Base-by-base conservation (phyloP, 352 stramenopile species). In the Globisporangium polare region DNA sequence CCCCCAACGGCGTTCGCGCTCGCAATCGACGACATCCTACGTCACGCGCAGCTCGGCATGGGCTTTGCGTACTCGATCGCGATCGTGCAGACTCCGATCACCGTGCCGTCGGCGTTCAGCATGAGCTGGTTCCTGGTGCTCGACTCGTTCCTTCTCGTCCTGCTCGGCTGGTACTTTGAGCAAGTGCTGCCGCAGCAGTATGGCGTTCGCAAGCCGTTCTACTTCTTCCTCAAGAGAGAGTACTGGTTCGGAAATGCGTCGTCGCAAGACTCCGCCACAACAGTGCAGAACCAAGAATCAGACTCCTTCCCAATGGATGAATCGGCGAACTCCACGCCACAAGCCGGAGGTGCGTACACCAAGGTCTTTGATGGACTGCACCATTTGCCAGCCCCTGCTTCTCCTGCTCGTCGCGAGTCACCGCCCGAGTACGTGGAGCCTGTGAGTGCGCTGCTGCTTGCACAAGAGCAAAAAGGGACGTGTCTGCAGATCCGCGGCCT, bases 101-200 rank as follows among this genome's bases (percentile, higher is more conserved):
- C 69, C 33, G 75, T 84, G 0, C 73, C 78, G 2, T 80, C 69
- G 7, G 72, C 77, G 0, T 69, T 72, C 37, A 53, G 54, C 1
- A 88, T 91, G 79, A 80, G 68, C 55, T 65, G 73, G 20, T 82
- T 91, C 45, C 46, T 91, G 9, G 41, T 89, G n/a, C 49, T 95
- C 1, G 94, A 98, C 67, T 71, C 83, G 0, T 35, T 96, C 13
- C 33, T 98, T 4, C 91, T 97, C 24, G 67, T 87, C 10, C 24
- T 81, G 0, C 58, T 98, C 0, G 92, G 84, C 5, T 96, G 80
- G 77, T 98, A 98, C 70, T 74, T 98, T 17, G 90, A 97, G 58
- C 78, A 96, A 58, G 88, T 98, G 5, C 56, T 98, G 8, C 95
- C 95, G 1, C 86, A 89, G 46, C 74, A 97, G 65, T 98, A 89